These are phyloP conservation scores for Penicillium antarcticum DNA, from an alignment of 495 filamentous ascomycete genomes.

Conservation along the genomic window DNA sequence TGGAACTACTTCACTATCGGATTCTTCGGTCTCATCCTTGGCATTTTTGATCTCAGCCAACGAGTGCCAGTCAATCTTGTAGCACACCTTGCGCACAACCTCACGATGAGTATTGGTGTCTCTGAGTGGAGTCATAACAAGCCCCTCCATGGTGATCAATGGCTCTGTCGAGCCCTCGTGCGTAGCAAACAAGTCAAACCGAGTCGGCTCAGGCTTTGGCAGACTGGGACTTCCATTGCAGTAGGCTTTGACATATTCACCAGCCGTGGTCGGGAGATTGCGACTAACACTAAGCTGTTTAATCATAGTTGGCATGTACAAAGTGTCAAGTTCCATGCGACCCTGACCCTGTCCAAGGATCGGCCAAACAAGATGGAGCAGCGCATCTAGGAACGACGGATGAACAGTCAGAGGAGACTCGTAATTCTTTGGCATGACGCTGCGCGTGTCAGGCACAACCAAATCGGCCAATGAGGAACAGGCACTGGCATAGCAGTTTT, in stretches of 20 bases:
- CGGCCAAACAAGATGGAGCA: slow-evolving; percentile 33
- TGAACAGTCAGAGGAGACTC: slow-evolving; percentile 25
- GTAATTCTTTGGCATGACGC: slow-evolving; percentile 25
- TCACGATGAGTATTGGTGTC: slow-evolving; percentile 9
- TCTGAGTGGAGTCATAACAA: slow-evolving; percentile 34
- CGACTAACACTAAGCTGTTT: slow-evolving; percentile 26
- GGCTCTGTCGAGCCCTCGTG: slow-evolving; percentile 17
- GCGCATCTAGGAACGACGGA: slow-evolving; percentile 25
- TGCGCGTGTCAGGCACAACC: slow-evolving; percentile 21
- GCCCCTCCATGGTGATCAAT: slow-evolving; percentile 28
- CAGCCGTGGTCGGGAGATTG: slow-evolving; percentile 19
- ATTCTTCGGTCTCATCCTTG: background rate
- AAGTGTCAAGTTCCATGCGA: slow-evolving; percentile 30
- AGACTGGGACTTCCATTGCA: slow-evolving; percentile 28
- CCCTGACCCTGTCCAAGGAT: slow-evolving; percentile 41
- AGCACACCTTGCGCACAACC: slow-evolving; percentile 27
- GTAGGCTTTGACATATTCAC: slow-evolving; percentile 28
- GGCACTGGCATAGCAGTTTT: slow-evolving; percentile 20
- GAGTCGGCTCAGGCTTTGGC: slow-evolving; percentile 24
- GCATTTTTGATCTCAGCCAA: slow-evolving; percentile 8
- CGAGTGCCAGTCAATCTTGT: slow-evolving; percentile 32
- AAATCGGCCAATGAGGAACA: slow-evolving; percentile 19
- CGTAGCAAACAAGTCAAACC: slow-evolving; percentile 33
- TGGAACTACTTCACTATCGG: background rate
- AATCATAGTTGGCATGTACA: slow-evolving; percentile 44